Percentiles rank a stretch among this genome's conserved stretches.
Conservation (phyloP, 139 green algal species). For the Auxenochlorella pyrenoidosa region DNA sequence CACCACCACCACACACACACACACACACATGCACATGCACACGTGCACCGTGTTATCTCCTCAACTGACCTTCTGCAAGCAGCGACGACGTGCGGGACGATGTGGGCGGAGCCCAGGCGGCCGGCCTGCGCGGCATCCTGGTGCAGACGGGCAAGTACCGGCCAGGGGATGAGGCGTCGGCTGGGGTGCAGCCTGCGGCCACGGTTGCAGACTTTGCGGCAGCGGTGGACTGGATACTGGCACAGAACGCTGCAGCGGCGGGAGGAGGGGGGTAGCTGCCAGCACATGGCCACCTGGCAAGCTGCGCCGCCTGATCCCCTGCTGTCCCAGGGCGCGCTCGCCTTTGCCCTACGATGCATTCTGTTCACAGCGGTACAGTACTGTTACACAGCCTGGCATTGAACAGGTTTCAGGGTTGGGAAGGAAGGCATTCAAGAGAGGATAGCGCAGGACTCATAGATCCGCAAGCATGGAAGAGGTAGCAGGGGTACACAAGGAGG, state of each 20-base stretch:
- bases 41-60: too few species aligned
- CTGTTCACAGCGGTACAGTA: too few species aligned
- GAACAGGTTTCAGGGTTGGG: not conserved
- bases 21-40: too few species aligned
- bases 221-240: slow-evolving; percentile 33
- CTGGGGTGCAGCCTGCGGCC: slow-evolving; percentile 29
- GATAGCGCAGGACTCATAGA: not conserved
- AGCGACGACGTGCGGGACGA: slow-evolving; percentile 61
- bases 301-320: too few species aligned
- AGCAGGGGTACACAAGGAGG: not conserved
- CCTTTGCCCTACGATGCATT: too few species aligned
- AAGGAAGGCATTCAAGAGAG: not conserved
- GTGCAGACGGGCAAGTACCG: slow-evolving; percentile 56
- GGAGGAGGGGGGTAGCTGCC: too few species aligned
- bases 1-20: too few species aligned
- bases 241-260: not conserved
- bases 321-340: too few species aligned
- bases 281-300: too few species aligned
- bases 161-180: slow-evolving; percentile 37
- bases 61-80: not conserved
- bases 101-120: slow-evolving; percentile 50
- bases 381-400: too few species aligned
- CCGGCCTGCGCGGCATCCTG: slow-evolving; percentile 49
- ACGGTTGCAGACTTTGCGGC: slow-evolving; percentile 43
- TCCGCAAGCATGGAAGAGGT: not conserved